phyloP scores from a whole-genome alignment of 805 yeast species.

The Spathaspora sp. region DNA sequence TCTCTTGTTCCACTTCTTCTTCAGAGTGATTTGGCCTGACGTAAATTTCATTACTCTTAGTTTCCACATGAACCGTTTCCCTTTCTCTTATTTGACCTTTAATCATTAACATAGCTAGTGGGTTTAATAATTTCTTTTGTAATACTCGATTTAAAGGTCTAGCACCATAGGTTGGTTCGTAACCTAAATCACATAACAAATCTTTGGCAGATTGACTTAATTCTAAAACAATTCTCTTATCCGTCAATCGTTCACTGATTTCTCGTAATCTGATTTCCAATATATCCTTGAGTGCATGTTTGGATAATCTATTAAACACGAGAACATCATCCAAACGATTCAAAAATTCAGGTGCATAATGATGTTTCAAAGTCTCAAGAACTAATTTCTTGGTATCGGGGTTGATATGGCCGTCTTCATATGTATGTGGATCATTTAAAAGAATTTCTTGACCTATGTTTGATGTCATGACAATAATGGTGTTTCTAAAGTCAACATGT shows the following conservation, averaged over 20 bases:
- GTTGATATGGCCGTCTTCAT: conserved; percentile 58
- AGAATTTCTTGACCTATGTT: conserved; percentile 93
- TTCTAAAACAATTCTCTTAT: conserved; percentile 65
- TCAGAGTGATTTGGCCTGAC: conserved; percentile 33
- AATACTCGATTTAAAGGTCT: conserved; percentile 90
- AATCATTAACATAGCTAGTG: conserved; percentile 76
- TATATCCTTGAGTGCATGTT: conserved; percentile 67
- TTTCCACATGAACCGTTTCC: conserved; percentile 28
- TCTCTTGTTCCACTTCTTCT: conserved; percentile 1
- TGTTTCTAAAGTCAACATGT: conserved; percentile 88
- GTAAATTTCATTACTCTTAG: conserved; percentile 19
- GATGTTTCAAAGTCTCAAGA: conserved; percentile 59
- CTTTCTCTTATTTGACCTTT: conserved; percentile 64
- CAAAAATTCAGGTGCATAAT: conserved; percentile 92
- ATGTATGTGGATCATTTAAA: conserved; percentile 57
- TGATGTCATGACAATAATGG: conserved; percentile 94
- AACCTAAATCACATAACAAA: conserved; percentile 82
- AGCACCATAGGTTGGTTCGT: conserved; percentile 91
- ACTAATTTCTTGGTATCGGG: conserved; percentile 54
- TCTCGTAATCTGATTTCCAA: conserved; percentile 83
- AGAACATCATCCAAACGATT: conserved; percentile 93
- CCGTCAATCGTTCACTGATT: conserved; percentile 71
- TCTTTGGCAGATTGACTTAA: conserved; percentile 63
- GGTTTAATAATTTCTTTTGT: conserved; percentile 80
- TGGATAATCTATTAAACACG: conserved; percentile 87